Conservation (phyloP, 2,329 filamentous ascomycete genomes). For the Ambrosiella beaveri region DNA sequence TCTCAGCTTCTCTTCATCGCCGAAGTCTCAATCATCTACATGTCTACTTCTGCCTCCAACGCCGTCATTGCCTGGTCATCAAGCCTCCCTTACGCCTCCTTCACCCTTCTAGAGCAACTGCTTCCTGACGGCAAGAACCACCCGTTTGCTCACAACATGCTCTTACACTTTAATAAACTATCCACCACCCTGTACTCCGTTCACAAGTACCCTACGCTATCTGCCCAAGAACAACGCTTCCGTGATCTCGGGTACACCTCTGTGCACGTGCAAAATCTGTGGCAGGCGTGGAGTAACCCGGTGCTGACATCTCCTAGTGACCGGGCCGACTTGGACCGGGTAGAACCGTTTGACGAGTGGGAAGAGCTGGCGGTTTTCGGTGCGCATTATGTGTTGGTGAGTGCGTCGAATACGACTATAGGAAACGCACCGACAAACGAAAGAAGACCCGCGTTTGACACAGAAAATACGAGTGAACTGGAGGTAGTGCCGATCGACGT, state of each 20-base stretch:
- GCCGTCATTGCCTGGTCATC: conserved; percentile 63
- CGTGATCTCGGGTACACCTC: conserved; percentile 46
- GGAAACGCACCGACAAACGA: background rate
- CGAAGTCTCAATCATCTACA: conserved; percentile 83
- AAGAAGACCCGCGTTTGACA: background rate
- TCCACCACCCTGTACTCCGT: conserved; percentile 64
- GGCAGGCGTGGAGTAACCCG: conserved; percentile 64
- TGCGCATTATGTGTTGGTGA: conserved; percentile 67
- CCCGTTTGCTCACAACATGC: conserved; percentile 76
- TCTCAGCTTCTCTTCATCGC: conserved; percentile 62
- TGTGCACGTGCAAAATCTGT: conserved; percentile 50
- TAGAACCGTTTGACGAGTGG: conserved; percentile 90
- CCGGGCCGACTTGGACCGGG: conserved; percentile 42
- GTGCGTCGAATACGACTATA: conserved; percentile 26
- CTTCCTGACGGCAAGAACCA: conserved; percentile 61
- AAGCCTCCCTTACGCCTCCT: conserved; percentile 50
- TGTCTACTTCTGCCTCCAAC: conserved; percentile 59
- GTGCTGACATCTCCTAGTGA: conserved; percentile 44
- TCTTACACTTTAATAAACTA: conserved; percentile 65
- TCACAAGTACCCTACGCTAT: conserved; percentile 46
- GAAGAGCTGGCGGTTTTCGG: conserved; percentile 80
- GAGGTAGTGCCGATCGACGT: background rate
- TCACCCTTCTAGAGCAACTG: conserved; percentile 76
- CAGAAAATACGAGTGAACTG: background rate
- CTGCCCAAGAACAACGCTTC: conserved; percentile 55